Evolutionary conservation across 2,329 filamentous ascomycete species (phyloP), one percentile per base, ranked within the genome.

Genomic region (Fusarium sp.): DNA sequence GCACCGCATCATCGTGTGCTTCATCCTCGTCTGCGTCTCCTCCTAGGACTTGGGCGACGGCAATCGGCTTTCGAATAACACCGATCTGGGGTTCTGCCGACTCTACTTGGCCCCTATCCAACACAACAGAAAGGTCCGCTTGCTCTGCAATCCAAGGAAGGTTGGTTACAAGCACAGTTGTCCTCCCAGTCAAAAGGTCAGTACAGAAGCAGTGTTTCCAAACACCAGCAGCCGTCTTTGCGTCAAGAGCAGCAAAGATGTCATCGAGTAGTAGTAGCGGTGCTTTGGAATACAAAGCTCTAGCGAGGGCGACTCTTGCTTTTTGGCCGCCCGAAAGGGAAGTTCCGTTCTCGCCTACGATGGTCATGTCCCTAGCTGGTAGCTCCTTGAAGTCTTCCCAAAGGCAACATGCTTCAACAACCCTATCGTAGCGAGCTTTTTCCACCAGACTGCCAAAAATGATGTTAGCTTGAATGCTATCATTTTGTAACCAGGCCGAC

Each of bases 121-220:
- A 75, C 1, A 72, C 68, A 31, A 86, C 74, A 13, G 80, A 77
- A 13, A 85, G 74, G 60, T 87, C 85, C 11, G 84, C 83, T 71
- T 87, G 85, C 4, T 82, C 79, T 0, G 84, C 78, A 43, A 87
- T 82, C 84, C 84, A 86, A 3, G 83, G 84, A 41, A 86, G 74
- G 68, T 89, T 87, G 5, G 86, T 88, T 6, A 89, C 87, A 18
- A 89, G 79, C 8, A 89, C 83, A 2, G 84, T 81, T 2, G 87
- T 89, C 30, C 87, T 80, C 11, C 83, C 85, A 21, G 79, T 80
- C 12, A 89, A 79, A 26, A 89, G 72, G 49, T 87, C 84, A 48
- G 82, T 80, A 62, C 86, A 88, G 71, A 90, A 89, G 68, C 85
- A 88, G 57, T 84, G 79, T 60, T 86, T 82, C 84, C 86, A 89